A percentile compares a stretch with the other conserved stretches of the same genome.
These are phyloP conservation scores for Macroventuria anomochaeta DNA, from an alignment of 2,329 filamentous ascomycete species.

Conservation along the genomic window DNA sequence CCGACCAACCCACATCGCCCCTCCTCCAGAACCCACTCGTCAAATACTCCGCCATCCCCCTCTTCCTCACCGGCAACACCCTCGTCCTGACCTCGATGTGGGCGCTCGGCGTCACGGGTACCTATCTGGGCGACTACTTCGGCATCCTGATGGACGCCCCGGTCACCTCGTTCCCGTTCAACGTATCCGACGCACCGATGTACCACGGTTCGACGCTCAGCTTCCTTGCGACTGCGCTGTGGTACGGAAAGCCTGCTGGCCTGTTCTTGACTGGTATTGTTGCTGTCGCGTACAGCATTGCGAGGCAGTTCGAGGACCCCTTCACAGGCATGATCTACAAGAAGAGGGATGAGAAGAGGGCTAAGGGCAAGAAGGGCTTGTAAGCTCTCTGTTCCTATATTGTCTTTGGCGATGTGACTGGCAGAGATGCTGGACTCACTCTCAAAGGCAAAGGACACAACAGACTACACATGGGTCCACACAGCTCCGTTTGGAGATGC, in stretches of 20 bases:
- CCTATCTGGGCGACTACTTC: conserved; percentile 98
- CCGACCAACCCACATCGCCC: conserved; percentile 76
- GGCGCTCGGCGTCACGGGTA: conserved; percentile 91
- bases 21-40: conserved; percentile 67
- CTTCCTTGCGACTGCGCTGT: conserved; percentile 85
- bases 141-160: conserved; percentile 96
- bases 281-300: conserved; percentile 77
- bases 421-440: background rate
- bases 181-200: conserved; percentile 89
- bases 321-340: conserved; percentile 94
- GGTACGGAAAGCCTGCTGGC: conserved; percentile 87
- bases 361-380: conserved; percentile 47
- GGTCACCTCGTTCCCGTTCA: conserved; percentile 96
- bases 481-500: background rate
- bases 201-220: conserved; percentile 93
- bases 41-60: conserved; percentile 70
- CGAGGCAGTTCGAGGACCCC: conserved; percentile 87
- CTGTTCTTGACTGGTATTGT: conserved; percentile 78
- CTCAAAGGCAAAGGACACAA: background rate
- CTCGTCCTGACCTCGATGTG: conserved; percentile 90
- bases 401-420: background rate
- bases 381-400: conserved; percentile 1
- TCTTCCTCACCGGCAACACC: conserved; percentile 78
- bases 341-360: conserved; percentile 70
- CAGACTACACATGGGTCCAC: background rate